phyloP scores from a whole-genome alignment of 176 grass and related monocot species.

The Rhynchospora pubera region DNA sequence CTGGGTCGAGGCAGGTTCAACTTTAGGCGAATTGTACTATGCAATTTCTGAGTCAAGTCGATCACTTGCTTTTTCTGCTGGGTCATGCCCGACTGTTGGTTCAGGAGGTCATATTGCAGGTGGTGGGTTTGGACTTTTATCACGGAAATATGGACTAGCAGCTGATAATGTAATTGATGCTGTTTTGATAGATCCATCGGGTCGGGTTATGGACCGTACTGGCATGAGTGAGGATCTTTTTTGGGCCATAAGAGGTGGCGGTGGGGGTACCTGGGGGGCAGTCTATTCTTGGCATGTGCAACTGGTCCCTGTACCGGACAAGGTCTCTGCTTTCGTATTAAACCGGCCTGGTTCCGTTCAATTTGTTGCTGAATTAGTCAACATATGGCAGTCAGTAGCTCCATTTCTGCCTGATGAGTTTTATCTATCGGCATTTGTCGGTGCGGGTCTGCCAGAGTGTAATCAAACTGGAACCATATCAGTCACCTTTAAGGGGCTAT shows the following conservation, averaged over 20 bases:
- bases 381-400: conserved; percentile 49
- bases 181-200: conserved; percentile 36
- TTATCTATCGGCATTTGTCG: conserved; percentile 69
- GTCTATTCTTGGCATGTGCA: conserved; percentile 49
- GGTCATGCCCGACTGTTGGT: conserved; percentile 66
- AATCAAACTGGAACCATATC: conserved; percentile 28
- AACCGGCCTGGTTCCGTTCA: conserved; percentile 28
- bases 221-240: conserved; percentile 66
- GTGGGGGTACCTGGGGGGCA: conserved; percentile 61
- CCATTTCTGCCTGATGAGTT: conserved; percentile 70
- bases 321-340: conserved; percentile 47
- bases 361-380: conserved; percentile 29
- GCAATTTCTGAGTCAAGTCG: conserved; percentile 25
- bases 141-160: conserved; percentile 54
- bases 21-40: conserved; percentile 64
- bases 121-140: conserved; percentile 71
- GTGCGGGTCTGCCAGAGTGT: conserved; percentile 29
- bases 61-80: conserved; percentile 47
- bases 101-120: conserved; percentile 62
- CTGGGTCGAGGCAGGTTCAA: conserved; percentile 60
- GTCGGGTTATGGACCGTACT: conserved; percentile 30
- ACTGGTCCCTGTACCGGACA: conserved; percentile 36
- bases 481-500: conserved; percentile 61
- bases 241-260: conserved; percentile 80
- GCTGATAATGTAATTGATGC: conserved; percentile 64